A percentile compares a stretch with the other conserved stretches of the same genome.
Conservation (phyloP, 192 early-diverging fungal species). For the Umbelopsis sp. region DNA sequence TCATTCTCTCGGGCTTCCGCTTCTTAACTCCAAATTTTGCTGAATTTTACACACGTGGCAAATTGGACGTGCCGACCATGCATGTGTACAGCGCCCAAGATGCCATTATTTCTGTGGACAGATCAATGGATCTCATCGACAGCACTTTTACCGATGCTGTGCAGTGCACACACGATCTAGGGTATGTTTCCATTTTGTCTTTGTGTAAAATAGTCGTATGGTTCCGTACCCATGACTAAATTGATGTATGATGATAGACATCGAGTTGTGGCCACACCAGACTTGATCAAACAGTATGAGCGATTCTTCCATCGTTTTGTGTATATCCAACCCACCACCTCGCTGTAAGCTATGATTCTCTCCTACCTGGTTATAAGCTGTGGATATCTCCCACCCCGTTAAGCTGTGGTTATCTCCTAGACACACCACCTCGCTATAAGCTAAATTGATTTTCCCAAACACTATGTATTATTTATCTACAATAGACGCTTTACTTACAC, state of each 20-base stretch:
- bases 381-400: too few species aligned
- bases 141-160: neutral
- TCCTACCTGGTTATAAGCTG: too few species aligned
- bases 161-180: neutral
- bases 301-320: conserved; percentile 14
- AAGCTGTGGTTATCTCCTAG: too few species aligned
- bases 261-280: neutral
- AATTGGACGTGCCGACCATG: neutral
- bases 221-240: too few species aligned
- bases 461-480: too few species aligned
- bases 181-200: neutral
- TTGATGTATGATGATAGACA: neutral
- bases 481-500: too few species aligned
- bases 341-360: neutral
- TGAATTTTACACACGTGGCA: neutral
- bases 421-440: neutral
- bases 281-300: neutral
- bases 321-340: conserved; percentile 5
- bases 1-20: neutral
- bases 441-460: too few species aligned
- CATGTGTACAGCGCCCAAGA: neutral
- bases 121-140: neutral
- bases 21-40: neutral
- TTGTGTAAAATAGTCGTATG: neutral
- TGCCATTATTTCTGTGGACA: conserved; percentile 1